Base-by-base conservation (phyloP, 1,284 basidiomycete species). In the Tremellales sp. region DNA sequence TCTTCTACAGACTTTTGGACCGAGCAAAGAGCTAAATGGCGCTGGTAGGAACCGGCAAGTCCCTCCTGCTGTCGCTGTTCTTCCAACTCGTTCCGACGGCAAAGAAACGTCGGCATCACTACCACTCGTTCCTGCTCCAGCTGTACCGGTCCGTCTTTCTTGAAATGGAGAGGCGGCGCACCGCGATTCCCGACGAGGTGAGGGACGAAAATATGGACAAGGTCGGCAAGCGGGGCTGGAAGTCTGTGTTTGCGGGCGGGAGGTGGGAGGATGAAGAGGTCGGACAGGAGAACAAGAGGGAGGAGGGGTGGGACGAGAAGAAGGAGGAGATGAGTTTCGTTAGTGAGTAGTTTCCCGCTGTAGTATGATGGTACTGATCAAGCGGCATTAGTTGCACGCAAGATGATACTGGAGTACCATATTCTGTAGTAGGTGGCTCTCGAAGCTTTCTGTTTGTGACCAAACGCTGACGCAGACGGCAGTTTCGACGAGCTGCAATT, bases 401-500 rank as follows among this genome's bases (percentile, higher is more conserved):
- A 70, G 39, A 72, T 72, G 71, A 73, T 70, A 19, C 43, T 68
- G 26, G 58, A 68, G 45, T 72, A 77, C 53, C 70, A 72, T 53
- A 48, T 74, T 62, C 45, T 79, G 64, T 64, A 75, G 66, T 64
- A 65, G 50, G 66, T 78, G 74, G 63, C 41, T 43, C 70, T 10
- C 16, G 29, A 31, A 31, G 29, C 16, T 16, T 10, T 31, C 55
- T 59, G 29, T 44, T 40, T 57, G 16, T 45, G 29, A 31, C 10
- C 29, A 10, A 16, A 31, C 29, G 29, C 29, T 31, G 10, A 31
- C 34, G 14, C 21, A 6, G 24, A 24, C 25, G 19, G 27, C 9
- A 72, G 70, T 57, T 84, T 86, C 61, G 84, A 86, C 63, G 83
- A 87, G 68, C 73, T 85, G 2, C 84, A 85, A 61, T 74, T 85